Evolutionary conservation across 1,284 basidiomycete species (phyloP).

Genomic region (Schizophyllum commune): DNA sequence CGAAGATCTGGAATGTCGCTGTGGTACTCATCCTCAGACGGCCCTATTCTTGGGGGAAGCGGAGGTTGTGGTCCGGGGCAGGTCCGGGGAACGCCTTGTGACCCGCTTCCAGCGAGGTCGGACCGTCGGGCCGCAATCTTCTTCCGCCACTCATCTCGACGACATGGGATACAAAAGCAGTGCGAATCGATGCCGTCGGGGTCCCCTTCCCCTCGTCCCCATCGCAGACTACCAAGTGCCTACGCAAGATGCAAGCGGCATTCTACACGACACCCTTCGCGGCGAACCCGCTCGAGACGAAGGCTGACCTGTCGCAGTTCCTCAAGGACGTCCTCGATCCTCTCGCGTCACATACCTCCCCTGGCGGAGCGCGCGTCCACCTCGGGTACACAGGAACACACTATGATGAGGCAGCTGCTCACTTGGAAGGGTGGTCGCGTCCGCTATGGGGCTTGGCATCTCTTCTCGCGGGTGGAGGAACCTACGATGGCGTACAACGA

Average conservation of each 20-base stretch:
- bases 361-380: constrained; percentile 64
- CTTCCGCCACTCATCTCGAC: background rate
- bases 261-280: constrained; percentile 27
- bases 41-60: too few species aligned
- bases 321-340: constrained; percentile 58
- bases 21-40: too few species aligned
- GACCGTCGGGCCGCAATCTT: background rate
- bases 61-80: too few species aligned
- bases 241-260: background rate
- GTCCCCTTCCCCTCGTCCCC: background rate
- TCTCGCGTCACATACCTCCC: constrained; percentile 60
- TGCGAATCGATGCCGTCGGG: background rate
- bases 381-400: constrained; percentile 70
- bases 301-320: constrained; percentile 48
- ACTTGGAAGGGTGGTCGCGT: constrained; percentile 69
- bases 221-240: background rate
- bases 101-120: background rate
- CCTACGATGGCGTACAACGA: constrained; percentile 44
- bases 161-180: background rate
- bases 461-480: constrained; percentile 55
- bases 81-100: background rate
- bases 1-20: too few species aligned
- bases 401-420: constrained; percentile 67
- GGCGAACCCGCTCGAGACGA: constrained; percentile 53
- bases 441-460: constrained; percentile 72